Base-by-base conservation (phyloP, 768 basidiomycete species). In the Phanerochaete carnosa region DNA sequence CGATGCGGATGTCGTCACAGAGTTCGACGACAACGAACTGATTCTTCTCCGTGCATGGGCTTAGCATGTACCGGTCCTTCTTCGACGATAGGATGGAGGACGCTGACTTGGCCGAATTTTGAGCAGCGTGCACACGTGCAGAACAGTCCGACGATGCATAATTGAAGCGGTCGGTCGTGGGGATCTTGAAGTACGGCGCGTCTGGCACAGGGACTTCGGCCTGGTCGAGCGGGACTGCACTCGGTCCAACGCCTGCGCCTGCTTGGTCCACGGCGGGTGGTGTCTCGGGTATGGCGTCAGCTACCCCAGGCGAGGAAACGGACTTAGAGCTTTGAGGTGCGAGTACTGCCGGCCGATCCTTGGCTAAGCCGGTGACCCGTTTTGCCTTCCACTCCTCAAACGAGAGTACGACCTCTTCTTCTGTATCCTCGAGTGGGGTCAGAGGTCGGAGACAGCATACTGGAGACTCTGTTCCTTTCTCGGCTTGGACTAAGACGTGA, bases 1-100 rank as follows among this genome's bases (percentile, higher is more conserved):
- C 96, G 67, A 98, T 95, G 47, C 93, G 79, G 63, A 99, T 94
- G 72, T 98, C 97, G 65, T 98, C 96, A 76, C 97, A 99, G 16
- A 98, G 84, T 73, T 99, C 97, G 47, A 98, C 89, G 33, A 97
- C 87, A 33, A 98, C 89, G 74, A 88, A 98, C 65, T 91, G 87
- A 5, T 76, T 71, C 62, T 71, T 54, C 58, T 83, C 84, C 12
- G 79, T 75, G 69, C 97, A 99, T 0, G 95, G 96, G 57, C 90
- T 93, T 66, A 98, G 88, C 97, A 98, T 96, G 79, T 98, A 98
- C 64, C 87, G 79, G 73, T 98, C 96, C 70, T 89, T 90, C 75
- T 94, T 95, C 32, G 86, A 88, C 29, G 91, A 89, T 9, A 99
- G 82, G 57, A 99, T 91, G 1, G 91, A 83, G 0, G 88, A 85